These are phyloP conservation scores for Ceratobasidium papillatum DNA, from an alignment of 1,284 basidiomycete genomes.

Conservation along the genomic window DNA sequence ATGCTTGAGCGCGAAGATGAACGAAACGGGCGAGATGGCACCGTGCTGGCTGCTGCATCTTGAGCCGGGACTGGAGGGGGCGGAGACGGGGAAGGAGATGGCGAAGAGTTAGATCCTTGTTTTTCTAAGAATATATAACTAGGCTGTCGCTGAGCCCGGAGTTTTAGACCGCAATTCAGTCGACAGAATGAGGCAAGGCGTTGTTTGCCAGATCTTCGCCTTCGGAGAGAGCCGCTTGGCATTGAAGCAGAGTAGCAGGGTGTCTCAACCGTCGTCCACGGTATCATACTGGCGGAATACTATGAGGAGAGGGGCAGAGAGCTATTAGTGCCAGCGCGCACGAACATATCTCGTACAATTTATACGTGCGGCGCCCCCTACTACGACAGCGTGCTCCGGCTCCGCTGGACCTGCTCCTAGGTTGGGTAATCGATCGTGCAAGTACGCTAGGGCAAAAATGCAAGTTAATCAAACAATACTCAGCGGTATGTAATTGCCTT, in stretches of 20 bases:
- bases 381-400: slow-evolving; percentile 13
- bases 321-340: slow-evolving; percentile 17
- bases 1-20: slow-evolving; percentile 28
- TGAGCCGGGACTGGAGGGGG: slow-evolving; percentile 18
- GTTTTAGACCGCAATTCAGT: not conserved
- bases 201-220: slow-evolving; percentile 29
- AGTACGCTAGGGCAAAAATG: slow-evolving; percentile 34
- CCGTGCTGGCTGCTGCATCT: not conserved
- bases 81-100: slow-evolving; percentile 34
- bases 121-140: slow-evolving; percentile 5
- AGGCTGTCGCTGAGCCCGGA: not conserved
- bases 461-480: slow-evolving; percentile 32
- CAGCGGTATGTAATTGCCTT: slow-evolving; percentile 20
- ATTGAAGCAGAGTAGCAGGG: not conserved
- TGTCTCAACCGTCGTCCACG: slow-evolving; percentile 17
- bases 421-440: slow-evolving; percentile 31
- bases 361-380: slow-evolving; percentile 20
- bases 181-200: slow-evolving; percentile 19
- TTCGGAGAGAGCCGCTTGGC: slow-evolving; percentile 29
- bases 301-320: not conserved
- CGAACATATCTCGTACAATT: slow-evolving; percentile 33
- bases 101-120: slow-evolving; percentile 32
- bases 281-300: slow-evolving; percentile 6
- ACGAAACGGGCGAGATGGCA: slow-evolving; percentile 20
- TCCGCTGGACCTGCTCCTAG: slow-evolving; percentile 14